Evolutionary conservation across 805 yeast genomes (phyloP).

Genomic region (Saturnispora quitensis): DNA sequence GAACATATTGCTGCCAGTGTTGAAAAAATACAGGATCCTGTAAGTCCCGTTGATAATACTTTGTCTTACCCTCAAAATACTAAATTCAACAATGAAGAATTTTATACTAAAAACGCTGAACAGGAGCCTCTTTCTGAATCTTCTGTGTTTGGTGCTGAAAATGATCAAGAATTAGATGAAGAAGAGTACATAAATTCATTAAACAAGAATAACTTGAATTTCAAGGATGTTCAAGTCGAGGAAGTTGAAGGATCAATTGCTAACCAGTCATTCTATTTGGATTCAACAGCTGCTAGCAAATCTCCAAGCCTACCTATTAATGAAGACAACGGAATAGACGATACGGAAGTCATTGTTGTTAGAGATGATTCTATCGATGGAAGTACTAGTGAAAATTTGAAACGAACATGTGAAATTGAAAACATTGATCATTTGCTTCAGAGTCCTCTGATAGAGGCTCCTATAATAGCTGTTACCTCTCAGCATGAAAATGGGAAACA

Average conservation of each 20-base stretch:
- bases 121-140: constrained; percentile 19
- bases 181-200: constrained; percentile 22
- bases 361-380: constrained; percentile 2
- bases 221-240: constrained; percentile 2
- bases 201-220: constrained; percentile 15
- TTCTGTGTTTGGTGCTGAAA: constrained; percentile 14
- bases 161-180: constrained; percentile 14
- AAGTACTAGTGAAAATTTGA: background rate
- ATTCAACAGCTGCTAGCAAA: constrained; percentile 10
- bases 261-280: constrained; percentile 21
- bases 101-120: background rate
- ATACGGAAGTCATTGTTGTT: constrained; percentile 5
- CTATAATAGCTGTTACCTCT: background rate
- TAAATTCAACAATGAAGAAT: background rate
- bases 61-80: background rate
- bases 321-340: background rate
- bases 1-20: constrained; percentile 4
- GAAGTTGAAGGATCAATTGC: constrained; percentile 14
- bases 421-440: constrained; percentile 7
- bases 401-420: background rate
- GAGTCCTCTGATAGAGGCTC: background rate
- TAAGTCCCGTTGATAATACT: background rate
- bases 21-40: background rate
- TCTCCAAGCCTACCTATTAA: background rate
- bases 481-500: background rate